Conservation (phyloP, 2,329 filamentous ascomycete genomes). For the Ophiostoma perfectum region DNA sequence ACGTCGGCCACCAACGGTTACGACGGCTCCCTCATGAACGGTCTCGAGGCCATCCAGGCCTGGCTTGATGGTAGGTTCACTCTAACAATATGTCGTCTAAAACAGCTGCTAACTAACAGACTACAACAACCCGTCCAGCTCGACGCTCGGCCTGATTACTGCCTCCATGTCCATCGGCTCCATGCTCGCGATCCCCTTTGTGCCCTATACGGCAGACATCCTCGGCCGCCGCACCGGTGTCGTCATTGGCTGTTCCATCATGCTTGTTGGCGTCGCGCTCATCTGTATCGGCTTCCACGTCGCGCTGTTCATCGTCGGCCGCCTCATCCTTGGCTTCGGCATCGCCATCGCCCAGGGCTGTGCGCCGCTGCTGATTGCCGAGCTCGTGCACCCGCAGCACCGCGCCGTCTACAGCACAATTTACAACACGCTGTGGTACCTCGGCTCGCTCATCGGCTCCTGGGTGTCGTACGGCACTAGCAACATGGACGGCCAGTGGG, state of each 20-base stretch:
- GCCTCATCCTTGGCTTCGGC: constrained; percentile 62
- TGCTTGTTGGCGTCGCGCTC: constrained; percentile 37
- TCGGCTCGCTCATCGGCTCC: constrained; percentile 66
- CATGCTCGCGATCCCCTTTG: constrained; percentile 41
- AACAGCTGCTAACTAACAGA: constrained; percentile 19
- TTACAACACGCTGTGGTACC: constrained; percentile 78
- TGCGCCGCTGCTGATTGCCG: constrained; percentile 33
- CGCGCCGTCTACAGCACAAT: constrained; percentile 69
- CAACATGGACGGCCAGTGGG: constrained; percentile 30
- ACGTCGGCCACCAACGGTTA: constrained; percentile 34
- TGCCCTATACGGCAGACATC: constrained; percentile 43
- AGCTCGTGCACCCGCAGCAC: constrained; percentile 72
- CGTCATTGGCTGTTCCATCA: constrained; percentile 38
- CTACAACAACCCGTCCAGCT: constrained; percentile 33
- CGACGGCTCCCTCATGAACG: constrained; percentile 34
- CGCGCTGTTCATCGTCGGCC: constrained; percentile 58
- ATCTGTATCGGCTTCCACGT: constrained; percentile 36
- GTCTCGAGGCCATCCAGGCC: constrained; percentile 33
- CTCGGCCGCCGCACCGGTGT: constrained; percentile 43
- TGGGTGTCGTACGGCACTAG: constrained; percentile 67
- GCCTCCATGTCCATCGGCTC: constrained; percentile 44
- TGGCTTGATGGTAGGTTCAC: constrained; percentile 34
- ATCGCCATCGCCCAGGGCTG: constrained; percentile 42
- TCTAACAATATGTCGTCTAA: neutral
- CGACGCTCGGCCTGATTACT: constrained; percentile 39